These are phyloP conservation scores for Porcisia hertigi DNA, from an alignment of 208 protist species.

Conservation along the genomic window DNA sequence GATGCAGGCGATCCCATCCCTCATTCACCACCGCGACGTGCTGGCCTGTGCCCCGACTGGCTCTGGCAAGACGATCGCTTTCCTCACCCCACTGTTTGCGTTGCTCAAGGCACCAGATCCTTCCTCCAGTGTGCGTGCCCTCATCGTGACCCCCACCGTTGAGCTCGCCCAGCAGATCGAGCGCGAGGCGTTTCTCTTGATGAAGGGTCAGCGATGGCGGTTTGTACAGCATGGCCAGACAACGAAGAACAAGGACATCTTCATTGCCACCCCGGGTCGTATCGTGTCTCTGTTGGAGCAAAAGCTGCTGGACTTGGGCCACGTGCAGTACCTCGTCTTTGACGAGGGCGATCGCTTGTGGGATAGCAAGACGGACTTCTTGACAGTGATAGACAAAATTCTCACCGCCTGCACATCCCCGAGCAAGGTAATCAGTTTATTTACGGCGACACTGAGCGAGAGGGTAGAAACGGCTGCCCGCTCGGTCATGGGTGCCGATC, in stretches of 20 bases:
- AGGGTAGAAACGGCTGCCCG: conserved; percentile 90
- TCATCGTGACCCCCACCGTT: conserved; percentile 96
- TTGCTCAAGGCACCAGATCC: conserved; percentile 77
- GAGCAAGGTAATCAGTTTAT: conserved; percentile 87
- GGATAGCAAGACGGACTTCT: conserved; percentile 85
- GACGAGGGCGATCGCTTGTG: conserved; percentile 98
- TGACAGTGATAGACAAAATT: conserved; percentile 86
- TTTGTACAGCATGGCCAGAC: conserved; percentile 90
- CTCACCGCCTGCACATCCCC: conserved; percentile 76
- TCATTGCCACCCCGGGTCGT: conserved; percentile 89
- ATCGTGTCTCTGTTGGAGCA: conserved; percentile 80
- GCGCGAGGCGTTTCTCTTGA: conserved; percentile 88
- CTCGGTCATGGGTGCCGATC: conserved; percentile 89
- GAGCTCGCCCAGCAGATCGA: conserved; percentile 97
- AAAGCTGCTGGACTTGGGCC: conserved; percentile 69
- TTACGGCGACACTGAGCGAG: conserved; percentile 95
- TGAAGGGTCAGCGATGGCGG: conserved; percentile 84
- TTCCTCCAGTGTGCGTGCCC: conserved; percentile 81
- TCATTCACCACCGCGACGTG: conserved; percentile 91
- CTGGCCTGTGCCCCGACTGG: conserved; percentile 90
- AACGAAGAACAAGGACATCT: conserved; percentile 92
- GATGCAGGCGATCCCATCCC: conserved; percentile 95
- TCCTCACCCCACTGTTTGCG: conserved; percentile 93
- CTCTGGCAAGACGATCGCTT: conserved; percentile 96
- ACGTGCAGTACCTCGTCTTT: conserved; percentile 94